Percentiles rank a stretch among this genome's conserved stretches.
These are phyloP conservation scores for Paraphaeosphaeria minitans DNA, from an alignment of 2,329 filamentous ascomycete genomes.

Conservation along the genomic window DNA sequence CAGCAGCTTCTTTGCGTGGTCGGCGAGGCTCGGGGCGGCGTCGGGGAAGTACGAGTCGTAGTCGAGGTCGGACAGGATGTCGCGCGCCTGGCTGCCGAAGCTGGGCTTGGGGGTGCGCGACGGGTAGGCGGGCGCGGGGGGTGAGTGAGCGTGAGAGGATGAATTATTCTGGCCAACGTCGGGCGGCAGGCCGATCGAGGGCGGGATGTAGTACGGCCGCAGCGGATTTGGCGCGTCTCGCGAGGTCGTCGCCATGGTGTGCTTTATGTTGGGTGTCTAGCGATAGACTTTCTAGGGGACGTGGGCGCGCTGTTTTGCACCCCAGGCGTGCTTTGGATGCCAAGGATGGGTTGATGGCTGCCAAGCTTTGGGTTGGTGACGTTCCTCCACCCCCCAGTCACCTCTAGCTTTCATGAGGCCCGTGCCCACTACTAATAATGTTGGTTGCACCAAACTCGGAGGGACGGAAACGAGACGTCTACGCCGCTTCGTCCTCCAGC, in stretches of 20 bases:
- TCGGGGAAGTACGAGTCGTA: constrained; percentile 87
- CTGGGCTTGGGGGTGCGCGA: constrained; percentile 52
- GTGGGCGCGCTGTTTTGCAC: constrained; percentile 13
- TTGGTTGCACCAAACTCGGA: constrained; percentile 8
- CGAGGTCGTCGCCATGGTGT: constrained; percentile 50
- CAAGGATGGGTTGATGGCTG: no score
- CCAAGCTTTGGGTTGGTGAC: no score
- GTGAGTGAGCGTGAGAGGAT: constrained; percentile 7
- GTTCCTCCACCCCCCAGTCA: no score
- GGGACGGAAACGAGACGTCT: constrained; percentile 13
- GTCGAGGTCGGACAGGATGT: constrained; percentile 88
- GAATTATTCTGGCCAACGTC: constrained; percentile 47
- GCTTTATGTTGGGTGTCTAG: constrained; percentile 8
- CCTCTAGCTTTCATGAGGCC: no score
- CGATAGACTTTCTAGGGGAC: constrained; percentile 14
- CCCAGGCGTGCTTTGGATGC: background rate
- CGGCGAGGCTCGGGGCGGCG: constrained; percentile 69
- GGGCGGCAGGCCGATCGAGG: constrained; percentile 65
- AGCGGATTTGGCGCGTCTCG: constrained; percentile 64
- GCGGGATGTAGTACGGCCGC: constrained; percentile 73
- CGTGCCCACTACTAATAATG: no score
- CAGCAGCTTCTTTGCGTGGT: constrained; percentile 75
- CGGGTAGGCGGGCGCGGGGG: constrained; percentile 39
- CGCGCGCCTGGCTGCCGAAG: constrained; percentile 71
- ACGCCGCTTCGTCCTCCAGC: constrained; percentile 13